Evolutionary conservation across 805 yeast genomes (phyloP).

Genomic region (Candida ficus): DNA sequence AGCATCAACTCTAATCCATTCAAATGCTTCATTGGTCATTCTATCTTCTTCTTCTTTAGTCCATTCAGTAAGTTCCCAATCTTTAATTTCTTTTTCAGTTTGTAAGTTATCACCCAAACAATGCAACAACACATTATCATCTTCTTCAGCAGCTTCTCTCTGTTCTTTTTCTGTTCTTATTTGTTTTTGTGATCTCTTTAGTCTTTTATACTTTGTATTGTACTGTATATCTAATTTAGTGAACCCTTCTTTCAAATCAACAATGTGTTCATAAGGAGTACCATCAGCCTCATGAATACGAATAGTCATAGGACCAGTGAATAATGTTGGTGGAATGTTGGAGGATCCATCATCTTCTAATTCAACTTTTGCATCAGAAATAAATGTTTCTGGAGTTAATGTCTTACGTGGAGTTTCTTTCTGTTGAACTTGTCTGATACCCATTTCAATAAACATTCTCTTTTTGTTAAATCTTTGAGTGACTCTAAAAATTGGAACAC

Average conservation of each 20-base stretch:
- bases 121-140: constrained; percentile 38
- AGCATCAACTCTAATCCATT: constrained; percentile 97
- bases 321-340: constrained; percentile 33
- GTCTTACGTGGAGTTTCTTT: constrained; percentile 41
- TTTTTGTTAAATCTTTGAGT: constrained; percentile 93
- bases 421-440: constrained; percentile 82
- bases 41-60: constrained; percentile 62
- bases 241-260: constrained; percentile 77
- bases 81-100: constrained; percentile 49
- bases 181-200: constrained; percentile 53
- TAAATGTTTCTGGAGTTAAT: constrained; percentile 32
- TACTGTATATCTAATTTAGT: constrained; percentile 91
- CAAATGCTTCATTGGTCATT: constrained; percentile 81
- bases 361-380: constrained; percentile 31
- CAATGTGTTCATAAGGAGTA: constrained; percentile 96
- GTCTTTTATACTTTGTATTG: constrained; percentile 85
- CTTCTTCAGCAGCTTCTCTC: constrained; percentile 25
- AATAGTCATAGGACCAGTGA: constrained; percentile 94
- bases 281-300: constrained; percentile 98
- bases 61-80: constrained; percentile 76
- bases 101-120: constrained; percentile 77
- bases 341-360: constrained; percentile 11
- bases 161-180: constrained; percentile 38
- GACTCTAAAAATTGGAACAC: constrained; percentile 83
- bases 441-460: constrained; percentile 90